phyloP scores from a whole-genome alignment of 1,284 basidiomycete genomes.

The Ustilago hordei region DNA sequence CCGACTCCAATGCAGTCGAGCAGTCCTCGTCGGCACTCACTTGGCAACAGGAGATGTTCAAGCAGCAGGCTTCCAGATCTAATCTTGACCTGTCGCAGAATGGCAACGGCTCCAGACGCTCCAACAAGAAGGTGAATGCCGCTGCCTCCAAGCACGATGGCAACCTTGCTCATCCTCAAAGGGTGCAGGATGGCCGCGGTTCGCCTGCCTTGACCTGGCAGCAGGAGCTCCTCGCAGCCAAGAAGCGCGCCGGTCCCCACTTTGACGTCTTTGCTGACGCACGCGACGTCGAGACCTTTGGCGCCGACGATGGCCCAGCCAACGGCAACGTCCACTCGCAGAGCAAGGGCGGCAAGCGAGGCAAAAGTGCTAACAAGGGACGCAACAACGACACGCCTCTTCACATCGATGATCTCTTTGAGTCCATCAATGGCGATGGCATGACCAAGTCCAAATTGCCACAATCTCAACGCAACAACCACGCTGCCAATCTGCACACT shows the following conservation, averaged over 20 bases:
- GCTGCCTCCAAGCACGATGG: conserved; percentile 42
- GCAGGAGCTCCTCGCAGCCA: conserved; percentile 53
- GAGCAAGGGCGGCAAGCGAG: conserved; percentile 32
- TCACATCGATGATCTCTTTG: conserved; percentile 53
- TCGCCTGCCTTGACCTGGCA: conserved; percentile 60
- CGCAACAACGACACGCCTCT: conserved; percentile 39
- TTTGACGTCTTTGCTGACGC: conserved; percentile 62
- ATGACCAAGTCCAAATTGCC: conserved; percentile 34
- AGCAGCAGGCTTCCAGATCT: conserved; percentile 30
- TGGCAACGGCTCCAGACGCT: conserved; percentile 24
- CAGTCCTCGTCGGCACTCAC: conserved; percentile 39
- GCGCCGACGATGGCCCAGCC: conserved; percentile 25
- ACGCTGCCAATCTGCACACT: conserved; percentile 13
- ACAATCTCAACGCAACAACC: conserved; percentile 29
- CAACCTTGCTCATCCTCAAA: conserved; percentile 45
- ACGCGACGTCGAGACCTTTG: conserved; percentile 58
- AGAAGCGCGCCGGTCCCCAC: conserved; percentile 53
- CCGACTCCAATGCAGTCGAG: conserved; percentile 10
- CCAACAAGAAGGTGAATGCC: conserved; percentile 23
- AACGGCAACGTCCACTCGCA: conserved; percentile 15
- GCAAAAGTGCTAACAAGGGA: conserved; percentile 27
- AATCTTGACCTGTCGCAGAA: conserved; percentile 26
- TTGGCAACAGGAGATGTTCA: conserved; percentile 59
- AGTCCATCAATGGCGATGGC: conserved; percentile 24
- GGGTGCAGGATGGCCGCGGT: conserved; percentile 42